Base-by-base conservation (phyloP, 345 rosid genomes). In the Eucalyptus microcorys region DNA sequence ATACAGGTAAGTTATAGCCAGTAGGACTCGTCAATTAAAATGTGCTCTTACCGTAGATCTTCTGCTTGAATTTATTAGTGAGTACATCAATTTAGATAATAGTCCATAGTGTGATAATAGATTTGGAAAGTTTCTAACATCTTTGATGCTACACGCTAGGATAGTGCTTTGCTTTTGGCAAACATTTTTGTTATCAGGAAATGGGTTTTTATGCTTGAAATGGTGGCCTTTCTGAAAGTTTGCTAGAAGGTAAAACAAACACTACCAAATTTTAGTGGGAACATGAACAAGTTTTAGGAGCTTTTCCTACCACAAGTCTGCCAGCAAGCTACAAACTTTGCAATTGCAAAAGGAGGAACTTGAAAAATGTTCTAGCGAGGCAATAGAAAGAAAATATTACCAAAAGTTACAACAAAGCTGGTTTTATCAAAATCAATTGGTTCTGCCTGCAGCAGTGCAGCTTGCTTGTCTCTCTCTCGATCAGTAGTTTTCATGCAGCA, bases 1-100 rank as follows among this genome's bases (percentile, higher is more conserved):
- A 93, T 93, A 89, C 95, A 93, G 93, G 95, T 92, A 87, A 50
- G 26, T 59, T 86, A 34, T 12, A 52, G 64, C 19, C 87, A 59
- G 22, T n/a, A 17, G 43, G 45, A 52, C 42, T 37, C 1, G 6
- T 37, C 12, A 16, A 50, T 59, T 8, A 30, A 24, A 14, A 59
- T 86, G 14, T 37, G 16, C 43, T 86, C 66, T 86, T 32, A 50
- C 42, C 10, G 48, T 14, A 37, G 47, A 76, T 76, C 27, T 37
- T 21, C 27, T 37, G 83, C 83, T 21, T 21, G 47, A 37, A 0
- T 76, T 19, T 76, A 43, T 40, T 37, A 19, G 47, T n/a, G 6
- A 76, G 24, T 21, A 37, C 83, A 76, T 37, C 83, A 21, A 76
- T 76, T 37, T 9, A 68, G 80, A 68, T 2, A 68, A 68, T 16